A percentile compares a stretch with the other conserved stretches of the same genome.
Conservation (phyloP, 73 alveolate genomes). For the Tetrahymena elliotti region DNA sequence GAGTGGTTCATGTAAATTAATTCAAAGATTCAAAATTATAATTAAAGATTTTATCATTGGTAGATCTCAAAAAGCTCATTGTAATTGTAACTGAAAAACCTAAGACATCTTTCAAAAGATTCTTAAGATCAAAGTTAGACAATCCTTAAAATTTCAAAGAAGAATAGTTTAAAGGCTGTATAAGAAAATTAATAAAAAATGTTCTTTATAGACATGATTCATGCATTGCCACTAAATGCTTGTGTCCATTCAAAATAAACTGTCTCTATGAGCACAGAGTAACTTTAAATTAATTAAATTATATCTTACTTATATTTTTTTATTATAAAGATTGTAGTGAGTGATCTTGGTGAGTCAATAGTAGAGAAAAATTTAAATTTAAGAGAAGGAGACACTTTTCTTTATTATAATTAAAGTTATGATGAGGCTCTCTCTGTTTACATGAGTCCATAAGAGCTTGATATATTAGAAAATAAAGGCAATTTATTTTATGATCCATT, state of each 20-base stretch:
- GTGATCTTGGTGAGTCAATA: not conserved
- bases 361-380: not conserved
- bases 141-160: not conserved
- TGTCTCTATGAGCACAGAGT: not conserved
- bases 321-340: not conserved
- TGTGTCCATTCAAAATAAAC: not conserved
- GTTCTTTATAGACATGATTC: not conserved
- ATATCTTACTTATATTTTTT: not conserved
- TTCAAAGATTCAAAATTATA: too few species aligned
- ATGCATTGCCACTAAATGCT: not conserved
- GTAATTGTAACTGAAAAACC: not conserved
- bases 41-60: not conserved
- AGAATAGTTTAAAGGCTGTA: not conserved
- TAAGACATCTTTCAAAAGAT: not conserved
- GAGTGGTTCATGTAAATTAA: not conserved
- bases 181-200: not conserved
- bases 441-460: not conserved
- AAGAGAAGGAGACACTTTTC: not conserved
- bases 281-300: not conserved
- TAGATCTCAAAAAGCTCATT: not conserved
- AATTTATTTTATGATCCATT: not conserved
- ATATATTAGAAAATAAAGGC: not conserved
- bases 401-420: not conserved
- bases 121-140: not conserved
- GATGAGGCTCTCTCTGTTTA: not conserved